Percentiles rank a stretch among this genome's conserved stretches.
Conservation (phyloP, 2,329 filamentous ascomycete genomes). For the Diaporthe citriasiana region DNA sequence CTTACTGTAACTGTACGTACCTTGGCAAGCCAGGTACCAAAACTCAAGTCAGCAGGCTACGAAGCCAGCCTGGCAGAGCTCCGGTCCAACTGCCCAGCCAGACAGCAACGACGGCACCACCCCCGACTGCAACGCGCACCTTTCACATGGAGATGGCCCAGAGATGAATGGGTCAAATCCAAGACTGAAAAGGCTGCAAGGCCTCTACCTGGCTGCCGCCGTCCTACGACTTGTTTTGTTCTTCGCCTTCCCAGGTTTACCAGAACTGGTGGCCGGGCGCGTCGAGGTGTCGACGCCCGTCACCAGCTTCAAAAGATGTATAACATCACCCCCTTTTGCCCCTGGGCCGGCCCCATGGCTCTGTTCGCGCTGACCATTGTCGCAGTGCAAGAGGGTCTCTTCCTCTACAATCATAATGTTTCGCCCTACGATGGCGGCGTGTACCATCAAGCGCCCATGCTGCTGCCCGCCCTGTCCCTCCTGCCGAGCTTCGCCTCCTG, state of each 20-base stretch:
- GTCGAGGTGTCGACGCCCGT: conserved; percentile 98
- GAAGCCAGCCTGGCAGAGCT: conserved; percentile 38
- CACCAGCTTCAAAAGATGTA: conserved; percentile 97
- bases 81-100: conserved; percentile 11
- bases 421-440: conserved; percentile 97
- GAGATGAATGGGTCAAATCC: conserved; percentile 55
- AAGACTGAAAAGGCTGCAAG: conserved; percentile 63
- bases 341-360: neutral
- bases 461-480: conserved; percentile 91
- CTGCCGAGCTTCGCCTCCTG: conserved; percentile 78
- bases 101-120: conserved; percentile 29
- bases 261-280: conserved; percentile 87
- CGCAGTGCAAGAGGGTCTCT: conserved; percentile 93
- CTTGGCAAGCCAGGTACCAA: conserved; percentile 3
- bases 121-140: conserved; percentile 33
- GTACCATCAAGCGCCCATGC: conserved; percentile 84
- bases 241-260: conserved; percentile 83
- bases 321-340: conserved; percentile 52
- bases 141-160: conserved; percentile 46
- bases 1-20: neutral
- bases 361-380: conserved; percentile 21
- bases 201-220: conserved; percentile 82
- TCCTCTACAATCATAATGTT: conserved; percentile 95
- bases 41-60: conserved; percentile 13
- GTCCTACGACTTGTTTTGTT: conserved; percentile 85